phyloP scores from a whole-genome alignment of 75 land plant genomes.

The Pinus tabuliformis region DNA sequence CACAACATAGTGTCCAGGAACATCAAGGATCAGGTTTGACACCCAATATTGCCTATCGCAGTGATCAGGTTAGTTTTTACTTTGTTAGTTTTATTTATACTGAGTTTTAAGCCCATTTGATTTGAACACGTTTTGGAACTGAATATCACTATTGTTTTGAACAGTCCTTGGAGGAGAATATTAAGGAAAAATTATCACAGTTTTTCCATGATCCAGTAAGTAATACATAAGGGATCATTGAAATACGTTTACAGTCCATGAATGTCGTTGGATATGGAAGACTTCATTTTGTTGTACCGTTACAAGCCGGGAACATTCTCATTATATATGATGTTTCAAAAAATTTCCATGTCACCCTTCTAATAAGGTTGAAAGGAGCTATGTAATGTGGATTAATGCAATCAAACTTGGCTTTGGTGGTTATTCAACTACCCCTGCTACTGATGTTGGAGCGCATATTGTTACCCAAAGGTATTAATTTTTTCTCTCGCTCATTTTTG shows the following conservation, averaged over 20 bases:
- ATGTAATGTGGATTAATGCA: too few relatives aligned
- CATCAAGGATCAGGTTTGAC: constrained; percentile 82
- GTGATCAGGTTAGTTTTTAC: constrained; percentile 52
- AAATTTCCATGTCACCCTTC: constrained; percentile 90
- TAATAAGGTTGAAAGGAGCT: constrained; percentile 65
- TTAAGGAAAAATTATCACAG: constrained; percentile 74
- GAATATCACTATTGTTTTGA: not conserved
- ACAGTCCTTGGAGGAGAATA: constrained; percentile 73
- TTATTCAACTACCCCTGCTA: too few relatives aligned
- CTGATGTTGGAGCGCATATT: too few relatives aligned
- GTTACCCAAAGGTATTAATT: too few relatives aligned
- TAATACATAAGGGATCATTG: constrained; percentile 3
- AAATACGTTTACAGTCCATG: not conserved
- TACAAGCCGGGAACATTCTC: too few relatives aligned
- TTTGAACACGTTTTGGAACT: not conserved
- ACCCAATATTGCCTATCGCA: constrained; percentile 87
- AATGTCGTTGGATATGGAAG: not conserved
- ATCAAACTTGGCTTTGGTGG: too few relatives aligned
- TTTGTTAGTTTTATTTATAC: not conserved
- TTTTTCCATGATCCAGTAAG: constrained; percentile 93
- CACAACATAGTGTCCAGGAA: constrained; percentile 91
- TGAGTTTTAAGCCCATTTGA: not conserved
- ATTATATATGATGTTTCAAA: constrained; percentile 89
- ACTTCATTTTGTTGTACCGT: not conserved
- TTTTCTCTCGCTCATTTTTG: too few relatives aligned